phyloP scores from a whole-genome alignment of 768 basidiomycete genomes.

The Mycena metata region DNA sequence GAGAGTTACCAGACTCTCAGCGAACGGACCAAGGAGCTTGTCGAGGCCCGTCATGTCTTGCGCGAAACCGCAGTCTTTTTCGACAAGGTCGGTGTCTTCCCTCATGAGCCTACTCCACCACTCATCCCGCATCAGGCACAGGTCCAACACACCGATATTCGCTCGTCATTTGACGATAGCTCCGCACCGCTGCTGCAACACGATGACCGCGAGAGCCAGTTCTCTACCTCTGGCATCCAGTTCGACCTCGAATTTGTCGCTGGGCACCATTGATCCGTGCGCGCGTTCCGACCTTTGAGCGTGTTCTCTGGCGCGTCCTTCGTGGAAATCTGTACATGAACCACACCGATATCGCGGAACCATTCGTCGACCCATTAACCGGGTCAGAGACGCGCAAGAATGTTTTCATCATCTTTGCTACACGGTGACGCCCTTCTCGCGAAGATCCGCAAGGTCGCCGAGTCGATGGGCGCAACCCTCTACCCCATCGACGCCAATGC shows the following conservation, averaged over 20 bases:
- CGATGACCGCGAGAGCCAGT: slow-evolving; percentile 85
- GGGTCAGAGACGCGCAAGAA: slow-evolving; percentile 93
- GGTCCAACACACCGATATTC: slow-evolving; percentile 81
- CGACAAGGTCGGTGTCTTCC: slow-evolving; percentile 69
- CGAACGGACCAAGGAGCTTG: slow-evolving; percentile 85
- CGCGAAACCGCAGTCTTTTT: slow-evolving; percentile 98
- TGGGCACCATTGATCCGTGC: slow-evolving; percentile 95
- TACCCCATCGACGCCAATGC: slow-evolving; percentile 97
- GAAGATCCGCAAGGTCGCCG: slow-evolving; percentile 98
- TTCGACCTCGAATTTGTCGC: slow-evolving; percentile 98
- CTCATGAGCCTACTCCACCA: neutral
- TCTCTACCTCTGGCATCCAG: slow-evolving; percentile 61
- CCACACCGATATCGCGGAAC: slow-evolving; percentile 93
- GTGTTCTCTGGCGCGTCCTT: slow-evolving; percentile 97
- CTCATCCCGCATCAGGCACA: slow-evolving; percentile 70
- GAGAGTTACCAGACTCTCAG: slow-evolving; percentile 90
- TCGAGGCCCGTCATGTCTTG: slow-evolving; percentile 95
- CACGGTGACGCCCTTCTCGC: slow-evolving; percentile 93
- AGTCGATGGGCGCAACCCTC: slow-evolving; percentile 98
- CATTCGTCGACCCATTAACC: slow-evolving; percentile 90
- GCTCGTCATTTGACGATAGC: slow-evolving; percentile 92
- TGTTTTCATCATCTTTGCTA: slow-evolving; percentile 99
- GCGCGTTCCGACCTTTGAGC: slow-evolving; percentile 93
- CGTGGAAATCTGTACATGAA: slow-evolving; percentile 99
- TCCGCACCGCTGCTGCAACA: slow-evolving; percentile 92